Evolutionary conservation across 441 rosid species (phyloP).

Genomic region (Dalechampia spathulata): DNA sequence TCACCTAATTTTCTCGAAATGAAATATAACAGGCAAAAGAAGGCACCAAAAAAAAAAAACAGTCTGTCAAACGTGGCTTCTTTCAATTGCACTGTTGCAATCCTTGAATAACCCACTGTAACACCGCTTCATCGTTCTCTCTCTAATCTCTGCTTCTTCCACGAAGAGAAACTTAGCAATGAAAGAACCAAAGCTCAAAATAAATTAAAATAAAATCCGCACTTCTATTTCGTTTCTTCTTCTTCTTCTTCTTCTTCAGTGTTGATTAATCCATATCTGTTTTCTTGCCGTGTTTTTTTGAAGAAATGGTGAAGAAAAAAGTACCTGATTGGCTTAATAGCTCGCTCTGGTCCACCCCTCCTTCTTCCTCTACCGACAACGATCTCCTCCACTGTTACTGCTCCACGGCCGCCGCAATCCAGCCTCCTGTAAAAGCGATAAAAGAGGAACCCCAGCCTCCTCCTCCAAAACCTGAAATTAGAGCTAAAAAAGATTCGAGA

Average conservation of each 20-base stretch:
- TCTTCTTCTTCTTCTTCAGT: not conserved
- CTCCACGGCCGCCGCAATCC: conserved; percentile 15
- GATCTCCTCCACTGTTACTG: conserved; percentile 18
- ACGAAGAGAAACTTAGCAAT: not conserved
- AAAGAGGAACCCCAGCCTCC: conserved; percentile 39
- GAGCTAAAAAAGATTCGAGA: conserved; percentile 20
- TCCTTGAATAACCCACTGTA: not conserved
- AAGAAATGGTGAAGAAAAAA: conserved; percentile 66
- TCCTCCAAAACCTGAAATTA: conserved; percentile 23
- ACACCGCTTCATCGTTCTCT: not conserved
- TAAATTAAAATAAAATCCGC: not conserved
- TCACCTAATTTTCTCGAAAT: no score
- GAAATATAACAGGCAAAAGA: no score
- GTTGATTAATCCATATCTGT: not conserved
- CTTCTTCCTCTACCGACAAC: conserved; percentile 21
- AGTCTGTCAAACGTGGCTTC: not conserved
- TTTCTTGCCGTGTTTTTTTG: no score
- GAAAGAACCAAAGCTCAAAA: not conserved
- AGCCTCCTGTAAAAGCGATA: conserved; percentile 21
- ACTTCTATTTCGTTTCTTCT: not conserved
- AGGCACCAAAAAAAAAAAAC: not conserved
- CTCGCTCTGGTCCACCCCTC: conserved; percentile 77
- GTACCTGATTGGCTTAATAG: conserved; percentile 98
- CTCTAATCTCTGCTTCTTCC: not conserved
- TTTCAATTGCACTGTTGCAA: not conserved